Percentiles rank a stretch among this genome's conserved stretches.
Conservation (phyloP, 2,329 filamentous ascomycete species). For the Xylariaceae sp. region DNA sequence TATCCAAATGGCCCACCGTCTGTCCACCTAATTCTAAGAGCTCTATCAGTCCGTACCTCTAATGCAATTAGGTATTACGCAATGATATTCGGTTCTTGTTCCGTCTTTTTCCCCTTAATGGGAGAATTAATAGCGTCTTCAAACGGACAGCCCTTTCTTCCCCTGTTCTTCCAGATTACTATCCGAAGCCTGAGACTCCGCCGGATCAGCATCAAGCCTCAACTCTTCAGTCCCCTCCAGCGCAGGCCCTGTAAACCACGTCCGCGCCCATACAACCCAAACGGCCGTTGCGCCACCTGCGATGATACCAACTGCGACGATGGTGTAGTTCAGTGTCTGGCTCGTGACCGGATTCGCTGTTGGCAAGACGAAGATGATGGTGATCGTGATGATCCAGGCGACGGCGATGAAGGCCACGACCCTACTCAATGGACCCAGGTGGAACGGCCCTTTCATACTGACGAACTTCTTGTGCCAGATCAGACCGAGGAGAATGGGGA, state of each 20-base stretch:
- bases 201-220: conserved; percentile 43
- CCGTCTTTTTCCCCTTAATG: neutral
- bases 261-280: conserved; percentile 49
- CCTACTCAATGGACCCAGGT: conserved; percentile 42
- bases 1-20: no score
- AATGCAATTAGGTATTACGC: neutral
- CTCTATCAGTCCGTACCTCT: neutral
- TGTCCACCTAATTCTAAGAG: no score
- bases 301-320: conserved; percentile 55
- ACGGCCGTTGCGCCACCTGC: conserved; percentile 40
- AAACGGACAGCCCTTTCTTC: neutral
- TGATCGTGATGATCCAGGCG: conserved; percentile 50
- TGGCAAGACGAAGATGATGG: conserved; percentile 53
- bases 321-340: conserved; percentile 56
- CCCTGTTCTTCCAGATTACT: neutral
- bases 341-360: conserved; percentile 49
- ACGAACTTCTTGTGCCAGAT: conserved; percentile 47
- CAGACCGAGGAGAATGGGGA: conserved; percentile 46
- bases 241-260: conserved; percentile 54
- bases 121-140: no score
- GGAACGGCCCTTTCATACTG: conserved; percentile 50
- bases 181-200: conserved; percentile 29
- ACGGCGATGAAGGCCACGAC: conserved; percentile 44
- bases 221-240: conserved; percentile 48
- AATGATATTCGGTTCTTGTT: no score